A percentile compares a stretch with the other conserved stretches of the same genome.
phyloP scores from a whole-genome alignment of 805 yeast species.

The Zygoascus biomembranicola region DNA sequence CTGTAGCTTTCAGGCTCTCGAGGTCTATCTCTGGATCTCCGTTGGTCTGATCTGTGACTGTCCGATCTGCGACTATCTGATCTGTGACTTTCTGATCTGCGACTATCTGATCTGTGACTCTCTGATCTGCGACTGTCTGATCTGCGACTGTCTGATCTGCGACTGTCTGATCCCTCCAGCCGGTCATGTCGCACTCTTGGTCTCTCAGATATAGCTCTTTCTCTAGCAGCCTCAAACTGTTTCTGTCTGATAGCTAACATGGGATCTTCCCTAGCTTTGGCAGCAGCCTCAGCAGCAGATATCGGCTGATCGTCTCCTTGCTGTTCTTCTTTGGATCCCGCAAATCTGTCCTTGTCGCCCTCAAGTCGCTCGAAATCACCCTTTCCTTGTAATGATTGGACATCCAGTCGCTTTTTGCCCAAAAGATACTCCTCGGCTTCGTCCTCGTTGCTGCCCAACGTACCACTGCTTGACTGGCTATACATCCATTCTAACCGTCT shows the following conservation, averaged over 20 bases:
- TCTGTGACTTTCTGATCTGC: neutral
- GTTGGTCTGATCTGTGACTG: too few species aligned
- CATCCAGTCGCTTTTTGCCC: conserved; percentile 43
- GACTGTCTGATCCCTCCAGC: neutral
- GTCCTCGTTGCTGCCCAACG: conserved; percentile 25
- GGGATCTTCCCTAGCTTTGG: conserved; percentile 38
- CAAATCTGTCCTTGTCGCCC: neutral
- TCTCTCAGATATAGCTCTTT: neutral
- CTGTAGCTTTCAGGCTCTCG: too few species aligned
- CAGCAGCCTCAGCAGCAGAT: neutral
- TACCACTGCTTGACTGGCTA: conserved; percentile 25
- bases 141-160: neutral
- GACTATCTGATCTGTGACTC: neutral
- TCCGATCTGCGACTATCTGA: too few species aligned
- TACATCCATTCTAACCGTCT: conserved; percentile 84
- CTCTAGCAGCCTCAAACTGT: conserved; percentile 13
- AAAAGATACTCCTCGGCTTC: conserved; percentile 46
- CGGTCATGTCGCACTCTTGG: neutral
- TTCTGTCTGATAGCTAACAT: conserved; percentile 34
- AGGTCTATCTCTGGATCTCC: too few species aligned
- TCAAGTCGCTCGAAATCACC: conserved; percentile 3
- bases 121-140: neutral
- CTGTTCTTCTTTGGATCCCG: neutral
- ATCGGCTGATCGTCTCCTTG: neutral
- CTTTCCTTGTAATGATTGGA: conserved; percentile 1